Base-by-base conservation (phyloP, 2,329 filamentous ascomycete species). In the Aspergillus tanneri region DNA sequence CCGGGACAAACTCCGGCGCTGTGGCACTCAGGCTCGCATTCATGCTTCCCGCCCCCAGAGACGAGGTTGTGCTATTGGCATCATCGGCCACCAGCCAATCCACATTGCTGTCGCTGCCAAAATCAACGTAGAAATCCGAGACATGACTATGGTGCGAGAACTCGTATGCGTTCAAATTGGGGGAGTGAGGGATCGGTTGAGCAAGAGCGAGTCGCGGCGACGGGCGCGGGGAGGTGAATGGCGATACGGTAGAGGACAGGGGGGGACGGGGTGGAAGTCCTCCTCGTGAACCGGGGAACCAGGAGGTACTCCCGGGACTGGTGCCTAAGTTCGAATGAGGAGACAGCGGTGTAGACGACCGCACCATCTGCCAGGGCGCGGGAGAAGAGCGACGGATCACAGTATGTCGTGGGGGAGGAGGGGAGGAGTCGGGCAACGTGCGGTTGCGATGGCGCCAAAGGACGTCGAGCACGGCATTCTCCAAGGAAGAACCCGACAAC, bases 81-180 rank as follows among this genome's bases (percentile, higher is more conserved):
- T 96, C 91, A 66, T 93, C 93, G 58, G 82, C 85, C 44, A 96
- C 89, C 37, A 97, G 80, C 93, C 92, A 97, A 70, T 97, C 92
- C 43, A 99, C 90, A 60, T 93, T 96, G 47, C 62, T 70, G 68
- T 97, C 92, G 54, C 86, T 88, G 58, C 92, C 91, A 64, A 90
- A 87, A 61, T 97, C 90, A 47, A 90, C 90, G 65, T 95, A 92
- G 51, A 88, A 88, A 63, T 97, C 91, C 36, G 86, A 85, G 14
- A 87, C 84, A 5, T 89, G 87, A 40, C 84, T 88, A 16, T 85
- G 80, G 62, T 96, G 90, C 64, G 84, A 92, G 72, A 96, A 96
- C 70, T 96, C 90, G 72, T 97, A 99, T 45, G 91, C 90, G 72
- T 95, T 96, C 55, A 97, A 73, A 65, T 82, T 95, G 30, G 93